Evolutionary conservation across 2,329 filamentous ascomycete species (phyloP), one percentile per base, ranked within the genome.

Genomic region (Beauveria sp.): DNA sequence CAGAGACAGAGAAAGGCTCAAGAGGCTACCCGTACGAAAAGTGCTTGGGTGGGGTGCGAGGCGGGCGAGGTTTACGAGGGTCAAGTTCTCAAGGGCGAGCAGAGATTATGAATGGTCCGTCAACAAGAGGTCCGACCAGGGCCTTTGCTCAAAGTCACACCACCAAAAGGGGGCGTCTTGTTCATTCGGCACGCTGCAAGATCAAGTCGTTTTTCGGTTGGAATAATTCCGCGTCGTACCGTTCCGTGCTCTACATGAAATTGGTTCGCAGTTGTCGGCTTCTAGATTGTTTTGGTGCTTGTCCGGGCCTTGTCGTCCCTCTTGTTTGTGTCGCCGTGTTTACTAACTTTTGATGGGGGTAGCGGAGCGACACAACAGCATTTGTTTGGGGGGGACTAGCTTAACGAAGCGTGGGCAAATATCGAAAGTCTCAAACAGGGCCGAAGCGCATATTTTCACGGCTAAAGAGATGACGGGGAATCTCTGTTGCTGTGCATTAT

Each of bases 271-370:
- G 3, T 30, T 50, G 20, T 12, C 37, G 3, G 3, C n/a, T 16
- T 28, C 53, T 30, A 34, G 2, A 7, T 47, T 5, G 5, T 28
- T 43, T 52, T 41, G 44, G n/a, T 3, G 24, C 44, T 59, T 44
- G n/a, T 44, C 14, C 46, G n/a, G 18, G n/a, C 46, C 7, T 40
- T 3, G 22, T 41, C 26, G 20, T 7, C 34, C 34, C 5, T 30
- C 34, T 51, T 52, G 37, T 59, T 50, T 59, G 40, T 53, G 56
- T 37, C 37, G 56, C 48, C 40, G 26, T 59, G 56, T 59, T 59
- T 59, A 59, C 56, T 59, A 53, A 59, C 56, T 59, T 59, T 6
- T 26, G 2, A 40, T 52, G 24, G 26, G 12, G 44, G 22, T 51
- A 47, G 34, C 46, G 28, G 55, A 48, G 55, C 46, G 46, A 51